Conservation (phyloP, 306 rosid genomes). For the Carpinus viminea region DNA sequence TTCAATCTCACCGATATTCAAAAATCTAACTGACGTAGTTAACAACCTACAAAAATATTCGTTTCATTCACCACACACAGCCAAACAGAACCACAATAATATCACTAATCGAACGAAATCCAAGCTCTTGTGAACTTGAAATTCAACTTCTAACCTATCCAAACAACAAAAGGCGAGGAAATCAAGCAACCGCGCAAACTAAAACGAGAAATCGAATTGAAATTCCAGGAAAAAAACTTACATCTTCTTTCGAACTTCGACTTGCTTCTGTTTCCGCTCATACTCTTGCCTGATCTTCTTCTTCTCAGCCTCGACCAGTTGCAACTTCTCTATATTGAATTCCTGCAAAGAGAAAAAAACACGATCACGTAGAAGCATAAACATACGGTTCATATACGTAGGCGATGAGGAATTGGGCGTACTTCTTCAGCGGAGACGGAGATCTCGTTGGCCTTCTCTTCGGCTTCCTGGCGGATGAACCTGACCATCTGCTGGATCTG, state of each 20-base stretch:
- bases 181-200: neutral
- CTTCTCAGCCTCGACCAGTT: conserved; percentile 91
- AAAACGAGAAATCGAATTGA: neutral
- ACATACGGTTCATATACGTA: neutral
- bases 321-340: conserved; percentile 95
- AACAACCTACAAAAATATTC: neutral
- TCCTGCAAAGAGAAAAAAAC: conserved; percentile 43
- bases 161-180: neutral
- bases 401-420: conserved; percentile 1
- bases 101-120: neutral
- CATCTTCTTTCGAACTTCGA: conserved; percentile 94
- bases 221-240: conserved; percentile 22
- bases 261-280: conserved; percentile 89
- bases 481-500: conserved; percentile 99
- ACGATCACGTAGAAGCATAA: neutral
- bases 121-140: neutral
- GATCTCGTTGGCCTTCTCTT: conserved; percentile 98
- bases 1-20: too few relatives aligned
- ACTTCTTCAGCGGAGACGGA: conserved; percentile 94
- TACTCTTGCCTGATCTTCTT: conserved; percentile 96
- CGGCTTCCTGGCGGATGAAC: conserved; percentile 93
- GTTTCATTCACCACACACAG: neutral
- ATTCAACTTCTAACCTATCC: neutral
- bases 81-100: neutral
- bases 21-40: neutral